Base-by-base conservation (phyloP, 2,329 filamentous ascomycete species). In the Microsporum audouinii region DNA sequence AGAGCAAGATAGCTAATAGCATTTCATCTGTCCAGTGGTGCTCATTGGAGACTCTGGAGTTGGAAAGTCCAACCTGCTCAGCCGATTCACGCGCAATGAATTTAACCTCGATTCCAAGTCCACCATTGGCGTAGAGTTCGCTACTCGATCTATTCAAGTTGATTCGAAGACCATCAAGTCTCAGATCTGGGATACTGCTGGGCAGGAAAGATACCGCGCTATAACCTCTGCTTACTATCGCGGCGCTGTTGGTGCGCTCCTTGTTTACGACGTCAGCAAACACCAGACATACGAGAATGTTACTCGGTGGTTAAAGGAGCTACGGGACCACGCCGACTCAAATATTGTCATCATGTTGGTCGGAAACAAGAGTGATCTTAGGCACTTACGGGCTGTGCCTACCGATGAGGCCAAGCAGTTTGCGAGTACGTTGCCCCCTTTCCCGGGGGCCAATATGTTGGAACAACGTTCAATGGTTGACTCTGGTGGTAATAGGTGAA, bases 31-130 rank as follows among this genome's bases (percentile, higher is more conserved):
- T 65, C 66, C 73, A 95, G 92, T 97, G 75, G 94, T 99, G 75
- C 83, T 99, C 77, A 99, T 99, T 76, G 94, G 94, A 85, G 94
- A 99, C 81, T 96, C 91, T 69, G 94, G 94, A 72, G 94, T 99
- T 79, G 94, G 94, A 82, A 99, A 99, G 84, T 99, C 94, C 82
- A 99, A 99, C 81, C 89, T 99, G 71, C 84, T 99, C 80, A 96
- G 91, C 80, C 89, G 95, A 79, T 99, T 99, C 85, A 97, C 94
- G 71, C 91, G 94, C 76, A 97, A 99, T 78, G 94, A 99, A 80
- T 99, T 99, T 88, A 97, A 97, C 80, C 84, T 97, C 68, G 94
- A 99, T 80, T 95, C 92, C 77, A 97, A 99, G 85, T 97, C 94
- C 66, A 99, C 94, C 70, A 99, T 99, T 79, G 94, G 94, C 71